phyloP scores from a whole-genome alignment of 2,329 filamentous ascomycete species.

The Microdochium paspali region DNA sequence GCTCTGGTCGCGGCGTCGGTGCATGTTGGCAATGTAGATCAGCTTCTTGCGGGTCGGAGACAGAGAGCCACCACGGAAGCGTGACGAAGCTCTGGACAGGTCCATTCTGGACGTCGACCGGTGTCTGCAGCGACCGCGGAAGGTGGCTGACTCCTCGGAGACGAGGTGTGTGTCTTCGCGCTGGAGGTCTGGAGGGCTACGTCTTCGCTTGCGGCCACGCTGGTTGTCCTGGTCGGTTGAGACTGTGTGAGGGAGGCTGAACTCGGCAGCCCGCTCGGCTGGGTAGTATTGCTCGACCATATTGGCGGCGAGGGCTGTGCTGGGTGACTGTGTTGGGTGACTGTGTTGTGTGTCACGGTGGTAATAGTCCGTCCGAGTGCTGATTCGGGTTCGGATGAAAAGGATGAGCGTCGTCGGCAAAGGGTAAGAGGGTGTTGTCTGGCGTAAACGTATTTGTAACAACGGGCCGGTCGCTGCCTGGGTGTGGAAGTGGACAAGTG shows the following conservation, averaged over 20 bases:
- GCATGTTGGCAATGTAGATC: conserved; percentile 28
- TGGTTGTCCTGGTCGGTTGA: conserved; percentile 23
- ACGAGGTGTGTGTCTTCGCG: conserved; percentile 15
- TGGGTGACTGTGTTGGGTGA: no score
- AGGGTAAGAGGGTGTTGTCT: no score
- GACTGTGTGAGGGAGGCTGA: conserved; percentile 12
- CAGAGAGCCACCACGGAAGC: conserved; percentile 14
- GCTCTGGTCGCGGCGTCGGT: conserved; percentile 32
- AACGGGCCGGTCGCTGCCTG: no score
- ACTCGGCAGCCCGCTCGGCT: conserved; percentile 14
- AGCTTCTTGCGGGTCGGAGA: conserved; percentile 31
- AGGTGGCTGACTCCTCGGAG: conserved; percentile 26
- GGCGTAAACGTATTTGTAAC: no score
- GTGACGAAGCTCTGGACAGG: conserved; percentile 15
- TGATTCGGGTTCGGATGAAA: no score
- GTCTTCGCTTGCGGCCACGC: conserved; percentile 25
- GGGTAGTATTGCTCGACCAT: conserved; percentile 2
- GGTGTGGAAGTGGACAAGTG: no score
- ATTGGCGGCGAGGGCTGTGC: neutral
- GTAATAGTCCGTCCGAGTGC: no score
- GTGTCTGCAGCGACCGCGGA: conserved; percentile 29
- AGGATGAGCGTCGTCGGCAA: no score
- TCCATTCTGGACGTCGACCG: conserved; percentile 25
- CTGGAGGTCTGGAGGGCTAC: conserved; percentile 17
- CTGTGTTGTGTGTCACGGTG: no score